Evolutionary conservation across 306 rosid genomes (phyloP), one percentile per base, ranked within the genome.

Genomic region (Urtica urens): DNA sequence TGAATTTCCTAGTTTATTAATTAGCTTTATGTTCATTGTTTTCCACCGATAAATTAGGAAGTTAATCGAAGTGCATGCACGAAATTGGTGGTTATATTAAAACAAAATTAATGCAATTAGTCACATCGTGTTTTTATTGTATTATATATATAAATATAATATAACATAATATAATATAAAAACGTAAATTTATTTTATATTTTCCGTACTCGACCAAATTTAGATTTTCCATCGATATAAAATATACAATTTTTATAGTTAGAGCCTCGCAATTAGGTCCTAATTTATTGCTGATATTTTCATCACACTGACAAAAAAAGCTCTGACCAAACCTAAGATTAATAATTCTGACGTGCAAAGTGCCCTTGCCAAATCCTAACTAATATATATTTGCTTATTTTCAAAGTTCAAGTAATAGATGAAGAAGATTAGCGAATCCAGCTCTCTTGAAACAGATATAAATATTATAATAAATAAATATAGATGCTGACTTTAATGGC

Each of bases 271-370:
- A 63, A 22, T 46, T 38, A 4, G 18, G 25, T 44, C 51, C 51
- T 37, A 44, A 40, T 51, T 55, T 62, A 28, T 55, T 68, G 73
- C 14, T 27, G 46, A 48, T 43, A 33, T 49, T 23, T 34, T 52
- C 31, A 12, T 51, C 51, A 22, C 23, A 16, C 23, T 68, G 63
- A 49, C 28, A 35, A 38, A 21, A n/a, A n/a, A 28, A 14, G 10
- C 23, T 25, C 45, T 55, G 68, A 61, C 60, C 60, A 27, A 35
- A 41, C 33, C 16, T 21, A 4, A 35, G 4, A 6, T 29, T 6
- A 31, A 17, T 7, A 44, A 17, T 10, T 68, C 49, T 49, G 58
- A 55, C 68, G 19, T 19, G 1, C 42, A 50, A 43, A 24, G 35
- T 23, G 28, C 42, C 41, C 46, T 10, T 25, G 52, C n/a, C n/a